Conservation (phyloP, 1,139 yeast genomes). For the Pichia cactophila region DNA sequence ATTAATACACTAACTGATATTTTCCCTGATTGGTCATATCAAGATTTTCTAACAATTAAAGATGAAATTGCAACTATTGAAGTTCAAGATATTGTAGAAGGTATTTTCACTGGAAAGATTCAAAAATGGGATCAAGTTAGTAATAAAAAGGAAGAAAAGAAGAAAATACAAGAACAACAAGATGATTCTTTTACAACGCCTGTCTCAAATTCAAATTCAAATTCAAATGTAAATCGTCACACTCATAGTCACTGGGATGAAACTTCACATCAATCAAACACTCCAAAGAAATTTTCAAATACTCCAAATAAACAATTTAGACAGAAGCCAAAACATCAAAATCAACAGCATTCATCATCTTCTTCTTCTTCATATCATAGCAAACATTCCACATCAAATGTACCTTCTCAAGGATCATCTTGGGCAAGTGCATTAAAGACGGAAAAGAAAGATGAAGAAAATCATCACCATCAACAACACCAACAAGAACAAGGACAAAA, state of each 20-base stretch:
- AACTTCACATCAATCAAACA: neutral
- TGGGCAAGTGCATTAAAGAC: constrained; percentile 30
- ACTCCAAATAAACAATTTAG: constrained; percentile 7
- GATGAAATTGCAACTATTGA: constrained; percentile 61
- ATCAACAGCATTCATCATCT: neutral
- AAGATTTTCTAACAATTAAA: constrained; percentile 71
- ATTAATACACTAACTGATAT: constrained; percentile 66
- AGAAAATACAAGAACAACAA: constrained; percentile 17
- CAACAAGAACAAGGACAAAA: neutral
- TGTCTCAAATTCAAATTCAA: neutral
- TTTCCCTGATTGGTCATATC: constrained; percentile 92
- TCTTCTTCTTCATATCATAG: neutral
- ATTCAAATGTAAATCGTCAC: constrained; percentile 1
- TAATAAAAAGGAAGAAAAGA: constrained; percentile 41
- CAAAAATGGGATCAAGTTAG: constrained; percentile 53
- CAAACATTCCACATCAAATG: constrained; percentile 3
- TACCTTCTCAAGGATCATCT: constrained; percentile 21
- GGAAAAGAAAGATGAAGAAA: constrained; percentile 18
- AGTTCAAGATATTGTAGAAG: constrained; percentile 72
- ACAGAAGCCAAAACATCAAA: constrained; percentile 6
- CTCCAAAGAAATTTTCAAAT: constrained; percentile 9
- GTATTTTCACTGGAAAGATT: constrained; percentile 76
- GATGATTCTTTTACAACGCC: constrained; percentile 1
- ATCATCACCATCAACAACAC: constrained; percentile 1
- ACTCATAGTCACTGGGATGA: constrained; percentile 14